Conservation (phyloP, 306 rosid genomes). For the Cucurbita ficifolia region DNA sequence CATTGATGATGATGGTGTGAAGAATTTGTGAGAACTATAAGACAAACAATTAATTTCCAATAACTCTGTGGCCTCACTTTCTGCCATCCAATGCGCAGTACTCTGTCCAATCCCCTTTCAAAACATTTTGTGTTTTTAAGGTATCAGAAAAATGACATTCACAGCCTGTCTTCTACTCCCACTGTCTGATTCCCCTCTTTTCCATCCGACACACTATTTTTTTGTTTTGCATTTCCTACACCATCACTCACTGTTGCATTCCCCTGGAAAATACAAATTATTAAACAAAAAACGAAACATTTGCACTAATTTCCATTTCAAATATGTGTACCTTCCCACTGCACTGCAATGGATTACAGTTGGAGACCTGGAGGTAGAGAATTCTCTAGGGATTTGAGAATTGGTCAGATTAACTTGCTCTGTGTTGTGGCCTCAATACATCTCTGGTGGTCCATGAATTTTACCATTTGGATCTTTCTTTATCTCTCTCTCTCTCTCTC, state of each 20-base stretch:
- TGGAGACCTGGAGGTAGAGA: not conserved
- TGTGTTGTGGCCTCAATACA: not conserved
- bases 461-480: not conserved
- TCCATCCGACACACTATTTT: not conserved
- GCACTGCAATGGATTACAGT: not conserved
- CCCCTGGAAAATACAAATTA: not conserved
- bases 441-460: not conserved
- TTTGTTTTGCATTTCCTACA: not conserved
- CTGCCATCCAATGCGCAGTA: not conserved
- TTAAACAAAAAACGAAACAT: not conserved
- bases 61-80: not conserved
- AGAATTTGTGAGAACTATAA: not conserved
- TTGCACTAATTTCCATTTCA: too few relatives aligned
- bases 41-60: conserved; percentile 1
- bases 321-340: not conserved
- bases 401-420: not conserved
- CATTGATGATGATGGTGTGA: not conserved
- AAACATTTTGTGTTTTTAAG: conserved; percentile 8
- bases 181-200: not conserved
- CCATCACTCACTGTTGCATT: not conserved
- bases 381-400: conserved; percentile 1
- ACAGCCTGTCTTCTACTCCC: not conserved
- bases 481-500: not conserved
- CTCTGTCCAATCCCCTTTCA: not conserved
- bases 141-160: conserved; percentile 4